Conservation (phyloP, 805 yeast genomes). For the Saccharomycopsis amapae region DNA sequence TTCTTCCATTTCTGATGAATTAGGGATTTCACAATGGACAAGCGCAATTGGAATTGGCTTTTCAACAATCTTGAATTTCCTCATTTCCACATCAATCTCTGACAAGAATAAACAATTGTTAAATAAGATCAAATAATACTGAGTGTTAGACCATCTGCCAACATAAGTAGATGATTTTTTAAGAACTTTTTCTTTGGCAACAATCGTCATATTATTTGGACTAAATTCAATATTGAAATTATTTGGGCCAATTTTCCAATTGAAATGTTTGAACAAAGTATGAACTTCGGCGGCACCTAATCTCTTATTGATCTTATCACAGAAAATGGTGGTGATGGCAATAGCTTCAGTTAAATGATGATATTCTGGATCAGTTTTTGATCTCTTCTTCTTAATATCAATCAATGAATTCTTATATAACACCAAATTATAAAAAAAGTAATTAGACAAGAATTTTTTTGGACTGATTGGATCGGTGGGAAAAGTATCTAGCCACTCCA, state of each 20-base stretch:
- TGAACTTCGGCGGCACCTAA: conserved; percentile 18
- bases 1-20: conserved; percentile 4
- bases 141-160: conserved; percentile 8
- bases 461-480: conserved; percentile 8
- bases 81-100: conserved; percentile 12
- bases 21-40: conserved; percentile 9
- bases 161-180: neutral
- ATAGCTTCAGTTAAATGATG: conserved; percentile 9
- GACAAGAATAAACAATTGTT: conserved; percentile 14
- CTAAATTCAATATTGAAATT: conserved; percentile 17
- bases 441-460: conserved; percentile 15
- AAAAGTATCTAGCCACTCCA: conserved; percentile 14
- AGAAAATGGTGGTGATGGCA: conserved; percentile 10
- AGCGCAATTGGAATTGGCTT: conserved; percentile 20
- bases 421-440: conserved; percentile 18
- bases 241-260: conserved; percentile 13
- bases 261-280: conserved; percentile 9
- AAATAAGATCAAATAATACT: conserved; percentile 14
- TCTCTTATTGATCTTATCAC: conserved; percentile 18
- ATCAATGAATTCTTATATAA: conserved; percentile 16
- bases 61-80: conserved; percentile 11
- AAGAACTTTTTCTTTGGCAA: conserved; percentile 8
- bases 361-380: conserved; percentile 10
- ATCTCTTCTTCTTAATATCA: conserved; percentile 8
- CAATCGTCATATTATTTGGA: conserved; percentile 10